phyloP scores from a whole-genome alignment of 2,329 filamentous ascomycete genomes.

The Magnaporthiopsis incrustans region DNA sequence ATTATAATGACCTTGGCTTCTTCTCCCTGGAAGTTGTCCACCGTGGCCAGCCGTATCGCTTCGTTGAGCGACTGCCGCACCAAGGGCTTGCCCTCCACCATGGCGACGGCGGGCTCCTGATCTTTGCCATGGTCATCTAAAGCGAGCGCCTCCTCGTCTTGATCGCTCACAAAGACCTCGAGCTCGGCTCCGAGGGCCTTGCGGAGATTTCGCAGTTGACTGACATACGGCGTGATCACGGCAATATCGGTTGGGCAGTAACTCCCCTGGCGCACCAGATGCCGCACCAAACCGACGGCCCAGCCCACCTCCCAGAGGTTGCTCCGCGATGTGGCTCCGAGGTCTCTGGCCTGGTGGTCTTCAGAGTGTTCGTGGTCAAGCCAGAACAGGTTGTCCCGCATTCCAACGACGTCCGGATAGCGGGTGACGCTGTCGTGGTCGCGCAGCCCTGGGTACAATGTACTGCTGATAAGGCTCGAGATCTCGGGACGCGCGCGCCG shows the following conservation, averaged over 20 bases:
- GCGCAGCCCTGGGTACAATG: conserved; percentile 47
- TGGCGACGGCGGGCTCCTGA: background rate
- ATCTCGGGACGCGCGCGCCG: conserved; percentile 59
- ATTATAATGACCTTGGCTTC: conserved; percentile 65
- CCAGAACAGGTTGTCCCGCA: conserved; percentile 51
- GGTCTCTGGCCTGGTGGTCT: conserved; percentile 23
- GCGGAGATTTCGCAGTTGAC: conserved; percentile 47
- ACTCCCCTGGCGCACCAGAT: conserved; percentile 55
- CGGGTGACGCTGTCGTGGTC: conserved; percentile 35
- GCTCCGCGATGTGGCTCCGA: conserved; percentile 35
- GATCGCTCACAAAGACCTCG: conserved; percentile 54
- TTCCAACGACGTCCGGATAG: conserved; percentile 43
- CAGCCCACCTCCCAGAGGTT: conserved; percentile 58
- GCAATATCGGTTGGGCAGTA: conserved; percentile 58
- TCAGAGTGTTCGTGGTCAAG: conserved; percentile 48
- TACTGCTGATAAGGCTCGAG: conserved; percentile 40
- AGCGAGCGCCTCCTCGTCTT: conserved; percentile 48
- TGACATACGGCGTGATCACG: conserved; percentile 59
- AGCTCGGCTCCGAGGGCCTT: conserved; percentile 36
- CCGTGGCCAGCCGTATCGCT: conserved; percentile 50
- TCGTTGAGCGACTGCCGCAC: conserved; percentile 27
- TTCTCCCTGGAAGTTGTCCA: conserved; percentile 74
- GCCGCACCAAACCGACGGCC: conserved; percentile 52
- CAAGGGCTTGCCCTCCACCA: conserved; percentile 26
- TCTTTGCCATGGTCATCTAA: conserved; percentile 25